phyloP scores from a whole-genome alignment of 140 eudicot genomes.

The Flaveria floridana region DNA sequence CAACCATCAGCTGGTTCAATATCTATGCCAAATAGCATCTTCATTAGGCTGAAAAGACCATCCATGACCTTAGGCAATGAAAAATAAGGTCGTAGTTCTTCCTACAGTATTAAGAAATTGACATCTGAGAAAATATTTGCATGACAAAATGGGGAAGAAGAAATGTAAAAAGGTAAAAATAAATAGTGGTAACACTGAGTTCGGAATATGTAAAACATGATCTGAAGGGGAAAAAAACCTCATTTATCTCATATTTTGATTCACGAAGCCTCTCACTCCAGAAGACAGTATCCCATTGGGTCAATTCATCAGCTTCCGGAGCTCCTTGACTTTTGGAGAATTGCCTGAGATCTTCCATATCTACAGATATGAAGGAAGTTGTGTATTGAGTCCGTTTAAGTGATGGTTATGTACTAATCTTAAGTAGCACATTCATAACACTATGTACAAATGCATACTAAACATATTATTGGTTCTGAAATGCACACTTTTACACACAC shows the following conservation, averaged over 20 bases:
- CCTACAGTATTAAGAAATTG: conserved; percentile 51
- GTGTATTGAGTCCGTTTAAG: not conserved
- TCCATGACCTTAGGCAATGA: conserved; percentile 91
- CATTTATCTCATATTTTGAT: conserved; percentile 79
- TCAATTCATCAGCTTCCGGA: conserved; percentile 70
- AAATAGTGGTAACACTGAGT: not conserved
- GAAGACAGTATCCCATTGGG: conserved; percentile 69
- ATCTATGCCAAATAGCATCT: conserved; percentile 66
- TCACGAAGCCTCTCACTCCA: conserved; percentile 97
- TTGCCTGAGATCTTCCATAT: conserved; percentile 70
- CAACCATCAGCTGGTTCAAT: conserved; percentile 72
- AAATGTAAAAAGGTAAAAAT: no score
- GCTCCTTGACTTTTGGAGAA: conserved; percentile 74
- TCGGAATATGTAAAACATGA: not conserved
- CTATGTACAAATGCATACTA: no score
- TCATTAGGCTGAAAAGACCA: conserved; percentile 78
- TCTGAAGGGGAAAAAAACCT: conserved; percentile 43
- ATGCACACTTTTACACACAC: not conserved
- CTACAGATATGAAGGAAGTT: conserved; percentile 34
- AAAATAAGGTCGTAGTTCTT: conserved; percentile 87
- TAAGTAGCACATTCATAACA: no score
- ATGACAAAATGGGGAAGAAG: no score
- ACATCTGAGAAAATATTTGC: not conserved
- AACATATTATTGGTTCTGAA: no score
- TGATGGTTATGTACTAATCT: not conserved